phyloP scores from a whole-genome alignment of 768 basidiomycete genomes.

The Amanita phalloides region DNA sequence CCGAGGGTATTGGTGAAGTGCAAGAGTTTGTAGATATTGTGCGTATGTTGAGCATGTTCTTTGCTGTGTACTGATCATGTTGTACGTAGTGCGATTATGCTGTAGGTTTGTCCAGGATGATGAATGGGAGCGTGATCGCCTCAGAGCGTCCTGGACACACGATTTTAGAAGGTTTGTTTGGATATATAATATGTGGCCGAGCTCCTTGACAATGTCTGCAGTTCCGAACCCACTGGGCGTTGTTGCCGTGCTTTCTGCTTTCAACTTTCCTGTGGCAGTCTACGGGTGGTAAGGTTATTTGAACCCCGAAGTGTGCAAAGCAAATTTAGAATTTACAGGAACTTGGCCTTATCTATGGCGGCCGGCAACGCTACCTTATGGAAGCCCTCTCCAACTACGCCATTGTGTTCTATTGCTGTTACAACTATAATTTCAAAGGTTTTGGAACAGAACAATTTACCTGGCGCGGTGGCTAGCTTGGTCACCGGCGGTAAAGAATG shows the following conservation, averaged over 20 bases:
- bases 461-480: conserved; percentile 75
- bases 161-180: conserved; percentile 68
- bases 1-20: conserved; percentile 88
- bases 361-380: conserved; percentile 91
- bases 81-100: conserved; percentile 76
- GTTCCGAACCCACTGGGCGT: conserved; percentile 84
- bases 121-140: conserved; percentile 82
- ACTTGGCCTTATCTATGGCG: conserved; percentile 77
- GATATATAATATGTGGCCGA: conserved; percentile 6
- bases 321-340: conserved; percentile 39
- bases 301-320: too few species aligned
- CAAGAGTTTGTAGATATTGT: conserved; percentile 95
- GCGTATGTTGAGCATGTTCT: conserved; percentile 7
- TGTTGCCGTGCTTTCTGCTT: conserved; percentile 74
- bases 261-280: conserved; percentile 94
- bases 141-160: conserved; percentile 88
- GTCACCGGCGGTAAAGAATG: conserved; percentile 76
- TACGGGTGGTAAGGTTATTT: conserved; percentile 62
- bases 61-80: neutral
- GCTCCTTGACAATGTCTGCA: conserved; percentile 21
- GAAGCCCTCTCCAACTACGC: conserved; percentile 90
- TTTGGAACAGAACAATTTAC: conserved; percentile 72
- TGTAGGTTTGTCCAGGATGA: conserved; percentile 88
- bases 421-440: conserved; percentile 77
- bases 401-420: conserved; percentile 84